phyloP scores from a whole-genome alignment of 805 yeast species.

The Pichia manshurica region DNA sequence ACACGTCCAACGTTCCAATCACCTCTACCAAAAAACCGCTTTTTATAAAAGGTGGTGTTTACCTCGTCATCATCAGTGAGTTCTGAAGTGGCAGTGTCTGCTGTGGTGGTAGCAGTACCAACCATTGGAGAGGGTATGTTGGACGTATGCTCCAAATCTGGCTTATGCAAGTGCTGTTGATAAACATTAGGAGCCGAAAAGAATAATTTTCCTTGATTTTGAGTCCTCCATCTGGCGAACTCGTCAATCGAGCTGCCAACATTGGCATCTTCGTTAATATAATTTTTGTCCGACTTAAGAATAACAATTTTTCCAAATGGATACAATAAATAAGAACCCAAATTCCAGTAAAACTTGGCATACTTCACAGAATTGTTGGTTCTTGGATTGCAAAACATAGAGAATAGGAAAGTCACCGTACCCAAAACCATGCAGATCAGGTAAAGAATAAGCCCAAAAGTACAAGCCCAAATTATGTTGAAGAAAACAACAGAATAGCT shows the following conservation, averaged over 20 bases:
- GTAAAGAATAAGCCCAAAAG: slow-evolving; percentile 64
- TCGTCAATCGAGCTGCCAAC: slow-evolving; percentile 83
- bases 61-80: slow-evolving; percentile 27
- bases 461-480: slow-evolving; percentile 65
- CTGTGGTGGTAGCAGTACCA: neutral
- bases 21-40: slow-evolving; percentile 82
- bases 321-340: slow-evolving; percentile 66
- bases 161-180: neutral
- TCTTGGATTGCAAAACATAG: slow-evolving; percentile 40
- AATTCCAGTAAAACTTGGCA: slow-evolving; percentile 49
- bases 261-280: slow-evolving; percentile 78
- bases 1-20: slow-evolving; percentile 83
- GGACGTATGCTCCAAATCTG: neutral
- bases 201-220: slow-evolving; percentile 70
- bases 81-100: neutral
- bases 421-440: slow-evolving; percentile 48
- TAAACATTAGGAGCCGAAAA: slow-evolving; percentile 45
- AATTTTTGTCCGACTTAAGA: slow-evolving; percentile 70
- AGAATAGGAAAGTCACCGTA: slow-evolving; percentile 38
- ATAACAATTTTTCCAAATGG: slow-evolving; percentile 92
- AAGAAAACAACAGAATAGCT: slow-evolving; percentile 59
- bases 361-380: slow-evolving; percentile 51
- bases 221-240: slow-evolving; percentile 82
- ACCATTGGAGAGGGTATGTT: neutral
- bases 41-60: slow-evolving; percentile 21